Evolutionary conservation across 2,329 filamentous ascomycete genomes (phyloP), one percentile per base, ranked within the genome.

Genomic region (Cadophora sp.): DNA sequence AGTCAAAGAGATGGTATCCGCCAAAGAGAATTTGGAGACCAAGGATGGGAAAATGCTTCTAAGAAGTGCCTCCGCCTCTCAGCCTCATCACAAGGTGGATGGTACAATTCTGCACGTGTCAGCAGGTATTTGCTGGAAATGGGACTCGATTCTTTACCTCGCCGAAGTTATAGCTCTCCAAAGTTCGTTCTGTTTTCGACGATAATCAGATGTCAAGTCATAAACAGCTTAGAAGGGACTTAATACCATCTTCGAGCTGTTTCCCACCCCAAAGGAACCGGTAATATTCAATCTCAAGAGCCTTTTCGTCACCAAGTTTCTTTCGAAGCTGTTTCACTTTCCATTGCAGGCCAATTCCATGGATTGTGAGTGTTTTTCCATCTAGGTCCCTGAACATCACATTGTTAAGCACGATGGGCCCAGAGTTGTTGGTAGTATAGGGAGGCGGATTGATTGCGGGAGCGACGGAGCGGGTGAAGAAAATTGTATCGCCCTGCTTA

Each of bases 191-290:
- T 67, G 34, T 43, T 12, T n/a, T 3, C 37, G 59, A 8, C 3
- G 3, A 3, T 16, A 59, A 29, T 62, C 1, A 56, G 22, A 29
- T 5, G 27, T 58, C 3, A 46, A 55, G 3, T 19, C 48, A 14
- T 26, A 9, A 22, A 22, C 8, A 7, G 29, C 19, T 46, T 4
- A 1, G 9, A n/a, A 26, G 11, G n/a, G 14, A 4, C 46, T 3
- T 26, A 50, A 29, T 59, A 67, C 65, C 59, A 27, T 67, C 59
- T n/a, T 63, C 34, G 12, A 67, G 60, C 22, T 63, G 65, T 26
- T 67, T 67, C 2, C 50, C 59, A 19, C 65, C 59, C 65, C 65
- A 67, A 7, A 67, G 26, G 22, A 63, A 59, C 14, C 65, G 31
- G 19, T 58, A 67, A 19, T 63, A 34, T 9, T 67, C 65, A 22